Percentiles rank a stretch among this genome's conserved stretches.
These are phyloP conservation scores for Erythrophleum ivorense DNA, from an alignment of 331 rosid genomes.

Conservation along the genomic window DNA sequence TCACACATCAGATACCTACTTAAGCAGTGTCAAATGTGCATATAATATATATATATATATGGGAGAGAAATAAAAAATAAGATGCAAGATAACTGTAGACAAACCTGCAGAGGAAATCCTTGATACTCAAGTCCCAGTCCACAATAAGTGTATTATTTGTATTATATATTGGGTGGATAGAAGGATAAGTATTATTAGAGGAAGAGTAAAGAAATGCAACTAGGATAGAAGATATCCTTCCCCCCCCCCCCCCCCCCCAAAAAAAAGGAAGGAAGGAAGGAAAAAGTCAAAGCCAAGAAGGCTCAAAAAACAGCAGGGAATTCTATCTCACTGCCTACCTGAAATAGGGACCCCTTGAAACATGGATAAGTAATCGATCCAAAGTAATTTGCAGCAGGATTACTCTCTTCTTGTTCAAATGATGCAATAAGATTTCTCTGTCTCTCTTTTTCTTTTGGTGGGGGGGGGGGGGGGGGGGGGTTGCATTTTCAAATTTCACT, in stretches of 20 bases:
- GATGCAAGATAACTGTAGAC: conserved; percentile 16
- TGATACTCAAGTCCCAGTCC: conserved; percentile 7
- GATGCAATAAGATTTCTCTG: conserved; percentile 6
- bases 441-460: not conserved
- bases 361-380: not conserved
- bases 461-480: not conserved
- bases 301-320: not conserved
- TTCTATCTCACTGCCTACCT: not conserved
- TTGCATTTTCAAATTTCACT: not conserved
- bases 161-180: not conserved
- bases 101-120: conserved; percentile 26
- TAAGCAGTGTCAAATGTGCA: not conserved
- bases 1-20: conserved; percentile 25
- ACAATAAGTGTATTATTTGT: not conserved
- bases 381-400: not conserved
- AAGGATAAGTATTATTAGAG: not conserved
- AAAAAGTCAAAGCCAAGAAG: not conserved
- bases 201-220: not conserved
- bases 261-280: not conserved
- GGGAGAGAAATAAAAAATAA: conserved; percentile 1
- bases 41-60: not conserved
- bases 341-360: not conserved
- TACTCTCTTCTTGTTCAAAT: not conserved
- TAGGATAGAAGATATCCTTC: not conserved
- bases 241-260: no score